These are phyloP conservation scores for Fusarium liriodendri DNA, from an alignment of 2,329 filamentous ascomycete genomes.

Conservation along the genomic window DNA sequence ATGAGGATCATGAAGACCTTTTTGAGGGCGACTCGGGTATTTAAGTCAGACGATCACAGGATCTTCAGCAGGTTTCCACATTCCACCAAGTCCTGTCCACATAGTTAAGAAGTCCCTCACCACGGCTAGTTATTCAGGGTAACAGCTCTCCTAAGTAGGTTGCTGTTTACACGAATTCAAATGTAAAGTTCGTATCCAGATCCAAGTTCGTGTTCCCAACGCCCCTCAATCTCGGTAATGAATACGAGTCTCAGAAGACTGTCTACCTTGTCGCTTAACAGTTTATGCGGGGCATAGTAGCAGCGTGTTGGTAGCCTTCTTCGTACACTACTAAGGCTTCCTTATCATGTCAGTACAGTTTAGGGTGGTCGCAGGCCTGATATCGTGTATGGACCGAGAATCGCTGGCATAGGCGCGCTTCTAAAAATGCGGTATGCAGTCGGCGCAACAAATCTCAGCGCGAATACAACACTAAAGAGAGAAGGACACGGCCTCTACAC, in stretches of 20 bases:
- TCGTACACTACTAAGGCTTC: neutral
- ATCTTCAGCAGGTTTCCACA: neutral
- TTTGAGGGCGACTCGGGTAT: conserved; percentile 32
- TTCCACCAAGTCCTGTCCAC: neutral
- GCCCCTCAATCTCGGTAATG: neutral
- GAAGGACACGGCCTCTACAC: neutral
- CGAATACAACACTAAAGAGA: neutral
- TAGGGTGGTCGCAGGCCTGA: neutral
- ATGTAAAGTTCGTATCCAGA: neutral
- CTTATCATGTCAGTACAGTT: neutral
- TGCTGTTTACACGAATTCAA: neutral
- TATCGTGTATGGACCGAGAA: neutral
- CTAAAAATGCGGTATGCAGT: neutral
- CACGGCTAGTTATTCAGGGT: neutral
- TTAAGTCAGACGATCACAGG: neutral
- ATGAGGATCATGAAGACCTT: conserved; percentile 6
- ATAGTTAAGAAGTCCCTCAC: neutral
- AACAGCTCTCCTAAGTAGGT: neutral
- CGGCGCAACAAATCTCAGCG: neutral
- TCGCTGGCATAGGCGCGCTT: neutral
- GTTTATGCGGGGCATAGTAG: neutral
- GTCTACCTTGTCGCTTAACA: neutral
- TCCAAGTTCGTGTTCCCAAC: neutral
- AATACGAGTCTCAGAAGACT: neutral
- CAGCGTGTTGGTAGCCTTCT: neutral